phyloP scores from a whole-genome alignment of 1,284 basidiomycete species.

The Bjerkandera adusta region DNA sequence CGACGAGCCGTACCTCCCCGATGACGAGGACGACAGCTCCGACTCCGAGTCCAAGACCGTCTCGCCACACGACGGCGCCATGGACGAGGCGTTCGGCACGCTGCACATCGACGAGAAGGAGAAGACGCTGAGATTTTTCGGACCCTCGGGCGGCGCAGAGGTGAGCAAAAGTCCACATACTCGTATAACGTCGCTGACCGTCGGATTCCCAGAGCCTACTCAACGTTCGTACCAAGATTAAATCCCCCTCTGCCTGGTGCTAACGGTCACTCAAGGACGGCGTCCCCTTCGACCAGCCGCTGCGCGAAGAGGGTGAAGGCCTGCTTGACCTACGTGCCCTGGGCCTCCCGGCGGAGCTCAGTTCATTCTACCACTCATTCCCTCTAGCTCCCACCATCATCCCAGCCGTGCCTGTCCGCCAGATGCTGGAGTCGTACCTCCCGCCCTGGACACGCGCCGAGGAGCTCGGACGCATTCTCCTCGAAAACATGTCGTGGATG shows the following conservation, averaged over 20 bases:
- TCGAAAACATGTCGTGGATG: constrained; percentile 54
- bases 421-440: constrained; percentile 18
- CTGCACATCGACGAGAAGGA: constrained; percentile 19
- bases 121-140: constrained; percentile 18
- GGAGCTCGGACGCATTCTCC: constrained; percentile 35
- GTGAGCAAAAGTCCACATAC: constrained; percentile 3
- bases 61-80: constrained; percentile 8
- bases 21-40: constrained; percentile 6
- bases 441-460: constrained; percentile 16
- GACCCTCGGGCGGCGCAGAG: constrained; percentile 19
- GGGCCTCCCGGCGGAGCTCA: constrained; percentile 17
- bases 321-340: constrained; percentile 16
- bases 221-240: constrained; percentile 7
- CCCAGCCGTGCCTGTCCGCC: constrained; percentile 14
- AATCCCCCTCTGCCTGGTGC: background rate
- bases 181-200: background rate
- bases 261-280: background rate
- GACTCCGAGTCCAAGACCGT: background rate
- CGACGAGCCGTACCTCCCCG: background rate
- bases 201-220: constrained; percentile 15
- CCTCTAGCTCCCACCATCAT: constrained; percentile 18
- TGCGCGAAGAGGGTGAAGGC: constrained; percentile 5
- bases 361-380: constrained; percentile 17
- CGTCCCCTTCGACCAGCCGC: background rate
- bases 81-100: constrained; percentile 16